These are phyloP conservation scores for Penicillium manginii DNA, from an alignment of 495 filamentous ascomycete species.

Conservation along the genomic window DNA sequence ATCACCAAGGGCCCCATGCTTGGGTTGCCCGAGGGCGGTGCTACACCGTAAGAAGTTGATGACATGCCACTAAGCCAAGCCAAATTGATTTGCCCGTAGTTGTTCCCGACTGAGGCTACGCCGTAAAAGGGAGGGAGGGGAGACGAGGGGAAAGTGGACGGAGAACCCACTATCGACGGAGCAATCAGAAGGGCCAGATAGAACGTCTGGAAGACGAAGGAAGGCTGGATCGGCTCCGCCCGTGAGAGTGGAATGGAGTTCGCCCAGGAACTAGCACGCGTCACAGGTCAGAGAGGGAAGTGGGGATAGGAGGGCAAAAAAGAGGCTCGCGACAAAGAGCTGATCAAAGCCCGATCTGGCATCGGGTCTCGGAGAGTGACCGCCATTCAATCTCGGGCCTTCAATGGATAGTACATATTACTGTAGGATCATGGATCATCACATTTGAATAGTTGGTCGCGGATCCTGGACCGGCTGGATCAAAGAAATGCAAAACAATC, in stretches of 20 bases:
- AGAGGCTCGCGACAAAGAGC: slow-evolving; percentile 22
- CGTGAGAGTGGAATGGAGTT: slow-evolving; percentile 10
- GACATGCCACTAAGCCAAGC: slow-evolving; percentile 35
- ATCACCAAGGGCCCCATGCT: slow-evolving; percentile 10
- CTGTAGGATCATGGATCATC: background rate
- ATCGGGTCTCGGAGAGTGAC: slow-evolving; percentile 25
- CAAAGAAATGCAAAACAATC: slow-evolving; percentile 1
- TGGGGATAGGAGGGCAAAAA: slow-evolving; percentile 9
- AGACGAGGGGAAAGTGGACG: slow-evolving; percentile 3
- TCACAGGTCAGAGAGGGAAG: slow-evolving; percentile 21
- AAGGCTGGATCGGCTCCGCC: slow-evolving; percentile 27
- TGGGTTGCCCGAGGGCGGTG: slow-evolving; percentile 8
- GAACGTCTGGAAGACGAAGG: slow-evolving; percentile 35
- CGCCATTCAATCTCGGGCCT: slow-evolving; percentile 10
- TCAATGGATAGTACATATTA: slow-evolving; percentile 1
- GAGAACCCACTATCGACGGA: slow-evolving; percentile 2
- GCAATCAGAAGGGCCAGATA: slow-evolving; percentile 22
- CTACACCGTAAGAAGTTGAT: slow-evolving; percentile 33
- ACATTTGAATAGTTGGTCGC: background rate
- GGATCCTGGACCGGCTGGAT: background rate
- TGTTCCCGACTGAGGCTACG: slow-evolving; percentile 25
- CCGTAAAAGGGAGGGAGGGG: slow-evolving; percentile 12
- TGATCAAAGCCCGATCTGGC: slow-evolving; percentile 23
- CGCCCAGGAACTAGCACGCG: slow-evolving; percentile 15
- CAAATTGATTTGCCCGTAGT: slow-evolving; percentile 29